Percentiles rank a stretch among this genome's conserved stretches.
These are phyloP conservation scores for Cyanodermella asteris DNA, from an alignment of 2,329 filamentous ascomycete species.

Conservation along the genomic window DNA sequence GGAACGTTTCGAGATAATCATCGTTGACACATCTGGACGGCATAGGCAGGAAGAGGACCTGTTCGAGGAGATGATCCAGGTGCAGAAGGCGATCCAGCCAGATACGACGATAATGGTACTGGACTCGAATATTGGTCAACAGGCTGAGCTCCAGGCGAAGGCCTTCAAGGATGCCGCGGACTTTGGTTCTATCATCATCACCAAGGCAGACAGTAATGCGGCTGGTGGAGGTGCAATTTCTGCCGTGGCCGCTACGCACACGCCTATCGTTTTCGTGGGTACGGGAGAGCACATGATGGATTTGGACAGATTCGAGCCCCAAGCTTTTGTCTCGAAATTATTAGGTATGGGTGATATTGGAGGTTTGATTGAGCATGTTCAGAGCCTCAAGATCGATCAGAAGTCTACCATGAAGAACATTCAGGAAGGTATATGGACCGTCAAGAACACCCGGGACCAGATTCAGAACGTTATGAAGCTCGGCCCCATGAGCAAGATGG, in stretches of 20 bases:
- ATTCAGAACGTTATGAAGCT: constrained; percentile 99
- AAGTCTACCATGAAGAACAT: constrained; percentile 99
- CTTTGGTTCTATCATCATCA: constrained; percentile 97
- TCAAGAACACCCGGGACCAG: constrained; percentile 85
- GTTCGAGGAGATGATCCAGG: constrained; percentile 95
- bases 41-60: constrained; percentile 88
- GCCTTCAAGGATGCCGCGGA: constrained; percentile 95
- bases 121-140: constrained; percentile 88
- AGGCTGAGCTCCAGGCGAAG: constrained; percentile 80
- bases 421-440: constrained; percentile 83
- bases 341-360: constrained; percentile 96
- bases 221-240: constrained; percentile 94
- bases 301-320: constrained; percentile 74
- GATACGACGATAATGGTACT: constrained; percentile 98
- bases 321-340: constrained; percentile 82
- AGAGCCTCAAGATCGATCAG: constrained; percentile 83
- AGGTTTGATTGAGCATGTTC: constrained; percentile 86
- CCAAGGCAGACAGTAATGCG: constrained; percentile 91
- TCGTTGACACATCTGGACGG: constrained; percentile 88
- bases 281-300: constrained; percentile 96
- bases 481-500: constrained; percentile 92
- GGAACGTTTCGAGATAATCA: constrained; percentile 93
- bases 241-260: constrained; percentile 85
- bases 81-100: constrained; percentile 70
- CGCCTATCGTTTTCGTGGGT: constrained; percentile 92